phyloP scores from a whole-genome alignment of 2,329 filamentous ascomycete genomes.

The Colletotrichum truncatum region DNA sequence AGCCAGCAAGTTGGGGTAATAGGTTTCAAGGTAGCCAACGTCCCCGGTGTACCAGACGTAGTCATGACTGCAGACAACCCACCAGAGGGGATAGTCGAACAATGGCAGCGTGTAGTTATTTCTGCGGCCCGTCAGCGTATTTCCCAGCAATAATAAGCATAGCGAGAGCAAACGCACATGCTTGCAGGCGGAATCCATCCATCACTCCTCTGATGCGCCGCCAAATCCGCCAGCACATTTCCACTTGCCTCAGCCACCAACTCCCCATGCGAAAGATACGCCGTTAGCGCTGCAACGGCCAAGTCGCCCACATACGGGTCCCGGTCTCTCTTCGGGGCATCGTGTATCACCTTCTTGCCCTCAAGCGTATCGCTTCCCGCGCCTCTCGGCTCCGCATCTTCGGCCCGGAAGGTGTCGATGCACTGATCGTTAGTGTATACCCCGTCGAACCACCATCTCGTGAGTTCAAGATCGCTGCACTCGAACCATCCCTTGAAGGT shows the following conservation, averaged over 20 bases:
- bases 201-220: conserved; percentile 56
- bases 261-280: conserved; percentile 53
- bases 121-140: conserved; percentile 34
- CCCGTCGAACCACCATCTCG: conserved; percentile 62
- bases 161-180: conserved; percentile 46
- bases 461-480: conserved; percentile 57
- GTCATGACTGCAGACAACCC: conserved; percentile 59
- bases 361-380: conserved; percentile 52
- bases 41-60: conserved; percentile 60
- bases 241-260: conserved; percentile 47
- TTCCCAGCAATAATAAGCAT: neutral
- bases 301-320: conserved; percentile 64
- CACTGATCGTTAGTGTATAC: conserved; percentile 62
- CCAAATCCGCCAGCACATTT: conserved; percentile 60
- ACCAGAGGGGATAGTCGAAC: conserved; percentile 63
- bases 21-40: conserved; percentile 46
- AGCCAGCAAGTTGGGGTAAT: conserved; percentile 50
- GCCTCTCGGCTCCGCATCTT: conserved; percentile 58
- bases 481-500: conserved; percentile 62
- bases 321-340: conserved; percentile 61
- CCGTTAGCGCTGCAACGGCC: conserved; percentile 57
- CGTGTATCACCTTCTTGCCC: conserved; percentile 56
- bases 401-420: conserved; percentile 54
- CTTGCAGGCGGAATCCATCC: conserved; percentile 64
- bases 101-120: conserved; percentile 56